Evolutionary conservation across 306 rosid species (phyloP).

Genomic region (Trichosanthes cucumerina): DNA sequence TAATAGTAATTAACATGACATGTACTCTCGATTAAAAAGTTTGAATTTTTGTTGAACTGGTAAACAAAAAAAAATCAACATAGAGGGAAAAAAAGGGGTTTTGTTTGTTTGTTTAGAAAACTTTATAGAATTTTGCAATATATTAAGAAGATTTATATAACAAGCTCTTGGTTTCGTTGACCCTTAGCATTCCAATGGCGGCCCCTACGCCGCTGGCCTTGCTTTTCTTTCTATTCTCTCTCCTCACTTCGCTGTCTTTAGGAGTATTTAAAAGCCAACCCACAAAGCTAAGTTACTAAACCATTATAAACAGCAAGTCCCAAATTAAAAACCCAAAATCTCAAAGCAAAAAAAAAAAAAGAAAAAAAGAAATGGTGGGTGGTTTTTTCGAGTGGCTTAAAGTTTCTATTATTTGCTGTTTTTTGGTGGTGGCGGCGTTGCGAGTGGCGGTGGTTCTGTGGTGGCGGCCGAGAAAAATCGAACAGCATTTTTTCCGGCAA

Average conservation of each 20-base stretch:
- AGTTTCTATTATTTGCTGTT: slow-evolving; percentile 15
- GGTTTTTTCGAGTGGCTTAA: slow-evolving; percentile 16
- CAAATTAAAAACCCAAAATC: background rate
- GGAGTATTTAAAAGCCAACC: slow-evolving; percentile 6
- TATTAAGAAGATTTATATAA: background rate
- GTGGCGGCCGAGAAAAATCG: slow-evolving; percentile 82
- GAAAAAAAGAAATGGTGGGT: too few relatives aligned
- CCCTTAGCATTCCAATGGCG: slow-evolving; percentile 81
- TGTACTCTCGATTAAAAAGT: too few relatives aligned
- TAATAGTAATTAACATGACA: too few relatives aligned
- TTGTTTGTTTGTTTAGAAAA: too few relatives aligned
- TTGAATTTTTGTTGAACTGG: too few relatives aligned
- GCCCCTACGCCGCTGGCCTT: slow-evolving; percentile 97
- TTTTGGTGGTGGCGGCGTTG: slow-evolving; percentile 19
- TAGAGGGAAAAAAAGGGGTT: background rate
- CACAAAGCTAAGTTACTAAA: background rate
- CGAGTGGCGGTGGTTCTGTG: slow-evolving; percentile 51
- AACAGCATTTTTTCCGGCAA: slow-evolving; percentile 64
- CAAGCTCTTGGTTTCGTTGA: slow-evolving; percentile 42
- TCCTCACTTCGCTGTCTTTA: background rate
- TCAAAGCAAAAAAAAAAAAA: background rate
- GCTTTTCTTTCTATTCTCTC: slow-evolving; percentile 27
- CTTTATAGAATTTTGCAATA: background rate
- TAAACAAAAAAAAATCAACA: too few relatives aligned
- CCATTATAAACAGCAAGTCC: background rate